Evolutionary conservation across 192 early-diverging fungal species (phyloP), one percentile per base, ranked within the genome.

Genomic region (Backusella morwellensis): DNA sequence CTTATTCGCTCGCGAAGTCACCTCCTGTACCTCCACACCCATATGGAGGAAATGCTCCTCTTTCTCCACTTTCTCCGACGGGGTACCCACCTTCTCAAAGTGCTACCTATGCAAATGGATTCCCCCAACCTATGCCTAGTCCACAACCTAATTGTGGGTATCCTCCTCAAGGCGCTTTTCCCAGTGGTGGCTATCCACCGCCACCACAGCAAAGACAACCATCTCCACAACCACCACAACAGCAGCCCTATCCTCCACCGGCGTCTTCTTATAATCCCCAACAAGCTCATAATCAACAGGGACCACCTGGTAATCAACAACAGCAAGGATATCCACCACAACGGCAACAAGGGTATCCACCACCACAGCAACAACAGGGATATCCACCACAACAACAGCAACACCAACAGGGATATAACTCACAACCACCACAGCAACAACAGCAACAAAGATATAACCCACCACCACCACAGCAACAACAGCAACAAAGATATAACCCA

Each of bases 51-150:
- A 52, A 23, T 9, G 26, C 75, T 29, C 69, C 42, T 3, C 68
- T 69, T 11, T 35, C 75, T 63, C 68, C 76, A n/a, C 50, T 50
- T 26, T 69, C 70, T 38, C 63, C 56, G 9, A 54, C n/a, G 8
- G 47, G 21, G 1, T 77, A 77, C 66, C 71, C 71, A 35, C 71
- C 71, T 44, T 15, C 36, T 47, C 72, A 59, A 21, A 50, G 14
- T 40, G 41, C 14, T 50, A 6, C 42, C 11, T 42, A 63, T 63
- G 56, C 56, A 63, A 40, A 54, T 38, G 76, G 56, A 12, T 63
- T 63, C 12, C 69, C 69, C 26, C 70, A 77, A 32, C 70, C 70
- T 35, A 41, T 29, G 26, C 56, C 56, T 44, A 19, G 12, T 14
- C 40, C 70, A 11, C 21, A 59, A 44, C 42, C 44, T 47, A 32